Conservation (phyloP, 306 rosid species). For the Begonia masoniana region DNA sequence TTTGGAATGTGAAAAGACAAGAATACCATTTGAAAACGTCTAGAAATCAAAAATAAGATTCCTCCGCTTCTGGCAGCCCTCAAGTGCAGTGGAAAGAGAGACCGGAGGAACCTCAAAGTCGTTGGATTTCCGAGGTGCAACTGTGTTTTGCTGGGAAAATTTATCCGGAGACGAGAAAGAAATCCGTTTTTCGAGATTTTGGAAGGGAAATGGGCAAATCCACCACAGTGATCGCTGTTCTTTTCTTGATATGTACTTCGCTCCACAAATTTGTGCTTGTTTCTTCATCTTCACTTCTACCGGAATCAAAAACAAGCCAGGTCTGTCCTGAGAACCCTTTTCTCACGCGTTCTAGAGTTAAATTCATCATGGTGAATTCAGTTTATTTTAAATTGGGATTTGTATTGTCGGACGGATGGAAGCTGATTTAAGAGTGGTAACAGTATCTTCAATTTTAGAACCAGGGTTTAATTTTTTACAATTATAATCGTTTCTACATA, state of each 20-base stretch:
- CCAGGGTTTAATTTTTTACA: too few relatives aligned
- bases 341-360: neutral
- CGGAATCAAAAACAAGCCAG: conserved; percentile 6
- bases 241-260: conserved; percentile 18
- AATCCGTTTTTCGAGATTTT: neutral
- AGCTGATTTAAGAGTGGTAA: neutral
- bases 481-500: too few relatives aligned
- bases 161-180: too few relatives aligned
- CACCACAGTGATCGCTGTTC: conserved; percentile 10
- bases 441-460: neutral
- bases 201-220: conserved; percentile 31
- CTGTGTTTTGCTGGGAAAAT: too few relatives aligned
- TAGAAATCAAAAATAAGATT: too few relatives aligned
- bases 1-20: too few relatives aligned
- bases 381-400: neutral
- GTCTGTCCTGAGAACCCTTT: neutral
- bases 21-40: too few relatives aligned
- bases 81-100: too few relatives aligned
- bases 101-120: too few relatives aligned
- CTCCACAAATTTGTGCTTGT: conserved; percentile 13
- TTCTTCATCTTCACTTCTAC: conserved; percentile 28
- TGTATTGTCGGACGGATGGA: neutral
- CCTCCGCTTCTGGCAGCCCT: too few relatives aligned
- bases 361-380: neutral
- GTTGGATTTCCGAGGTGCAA: too few relatives aligned